These are phyloP conservation scores for Capsicum rhomboideum DNA, from an alignment of 257 asterid genomes.

Conservation along the genomic window DNA sequence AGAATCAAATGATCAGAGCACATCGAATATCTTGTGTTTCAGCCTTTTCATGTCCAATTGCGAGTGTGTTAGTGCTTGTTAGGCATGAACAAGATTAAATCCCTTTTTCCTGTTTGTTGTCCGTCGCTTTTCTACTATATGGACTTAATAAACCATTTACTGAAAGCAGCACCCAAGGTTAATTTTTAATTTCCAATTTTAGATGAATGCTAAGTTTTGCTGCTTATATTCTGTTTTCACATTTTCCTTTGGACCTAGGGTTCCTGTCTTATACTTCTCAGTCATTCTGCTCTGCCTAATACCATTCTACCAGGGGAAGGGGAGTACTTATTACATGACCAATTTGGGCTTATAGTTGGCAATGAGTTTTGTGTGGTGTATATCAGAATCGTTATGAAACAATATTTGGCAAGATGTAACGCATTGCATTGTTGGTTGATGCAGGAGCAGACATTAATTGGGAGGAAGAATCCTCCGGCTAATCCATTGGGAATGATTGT, in stretches of 20 bases:
- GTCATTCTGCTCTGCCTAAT: neutral
- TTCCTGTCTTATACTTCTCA: neutral
- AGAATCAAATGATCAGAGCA: too few species aligned
- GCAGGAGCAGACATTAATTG: conserved; percentile 40
- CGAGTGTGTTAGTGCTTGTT: too few species aligned
- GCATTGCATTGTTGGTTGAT: neutral
- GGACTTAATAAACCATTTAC: too few species aligned
- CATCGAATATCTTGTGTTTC: too few species aligned
- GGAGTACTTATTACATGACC: neutral
- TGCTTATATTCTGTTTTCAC: neutral
- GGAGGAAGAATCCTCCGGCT: conserved; percentile 41
- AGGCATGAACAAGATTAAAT: too few species aligned
- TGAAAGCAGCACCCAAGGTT: too few species aligned
- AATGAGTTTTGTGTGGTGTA: neutral
- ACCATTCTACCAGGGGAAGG: neutral
- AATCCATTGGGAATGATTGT: conserved; percentile 46
- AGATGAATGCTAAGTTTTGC: neutral
- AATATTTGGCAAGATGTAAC: neutral
- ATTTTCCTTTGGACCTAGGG: neutral
- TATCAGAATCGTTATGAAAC: neutral
- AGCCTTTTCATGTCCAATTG: too few species aligned
- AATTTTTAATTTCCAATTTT: neutral
- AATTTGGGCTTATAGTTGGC: neutral
- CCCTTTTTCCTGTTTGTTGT: too few species aligned
- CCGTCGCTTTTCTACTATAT: neutral